Percentiles rank a stretch among this genome's conserved stretches.
phyloP scores from a whole-genome alignment of 257 asterid species.

The Solanum etuberosum region DNA sequence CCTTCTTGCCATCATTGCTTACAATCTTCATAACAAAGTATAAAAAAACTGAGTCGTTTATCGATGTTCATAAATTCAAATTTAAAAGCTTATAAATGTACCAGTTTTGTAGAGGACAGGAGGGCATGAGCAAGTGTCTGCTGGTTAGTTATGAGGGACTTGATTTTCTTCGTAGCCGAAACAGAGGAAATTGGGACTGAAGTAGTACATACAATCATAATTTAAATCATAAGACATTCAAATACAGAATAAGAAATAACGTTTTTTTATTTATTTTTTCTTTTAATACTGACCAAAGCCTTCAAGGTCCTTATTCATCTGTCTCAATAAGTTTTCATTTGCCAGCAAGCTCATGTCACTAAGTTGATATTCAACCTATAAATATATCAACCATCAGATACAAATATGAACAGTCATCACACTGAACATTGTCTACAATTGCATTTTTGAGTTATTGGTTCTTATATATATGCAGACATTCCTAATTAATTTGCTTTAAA shows the following conservation, averaged over 20 bases:
- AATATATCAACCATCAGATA: not conserved
- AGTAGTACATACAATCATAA: not conserved
- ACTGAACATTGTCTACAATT: not conserved
- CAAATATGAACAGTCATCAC: not conserved
- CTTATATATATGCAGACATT: not conserved
- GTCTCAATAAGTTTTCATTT: conserved; percentile 72
- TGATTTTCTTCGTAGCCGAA: conserved; percentile 77
- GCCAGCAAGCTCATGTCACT: conserved; percentile 97
- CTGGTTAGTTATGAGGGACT: conserved; percentile 59
- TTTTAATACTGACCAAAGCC: conserved; percentile 59
- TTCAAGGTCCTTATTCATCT: conserved; percentile 71
- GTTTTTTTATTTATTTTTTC: not conserved
- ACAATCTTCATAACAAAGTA: conserved; percentile 31
- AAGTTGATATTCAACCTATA: conserved; percentile 87
- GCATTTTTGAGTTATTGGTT: not conserved
- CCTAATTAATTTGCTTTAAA: not conserved
- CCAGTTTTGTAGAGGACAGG: conserved; percentile 70
- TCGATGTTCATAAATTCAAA: not conserved
- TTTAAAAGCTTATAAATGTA: not conserved
- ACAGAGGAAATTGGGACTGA: conserved; percentile 74
- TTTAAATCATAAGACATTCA: not conserved
- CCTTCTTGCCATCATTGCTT: conserved; percentile 86
- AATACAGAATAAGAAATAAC: not conserved
- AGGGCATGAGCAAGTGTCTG: conserved; percentile 80
- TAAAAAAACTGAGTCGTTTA: not conserved